Conservation (phyloP, 1,284 basidiomycete genomes). For the Ustilago lituana region DNA sequence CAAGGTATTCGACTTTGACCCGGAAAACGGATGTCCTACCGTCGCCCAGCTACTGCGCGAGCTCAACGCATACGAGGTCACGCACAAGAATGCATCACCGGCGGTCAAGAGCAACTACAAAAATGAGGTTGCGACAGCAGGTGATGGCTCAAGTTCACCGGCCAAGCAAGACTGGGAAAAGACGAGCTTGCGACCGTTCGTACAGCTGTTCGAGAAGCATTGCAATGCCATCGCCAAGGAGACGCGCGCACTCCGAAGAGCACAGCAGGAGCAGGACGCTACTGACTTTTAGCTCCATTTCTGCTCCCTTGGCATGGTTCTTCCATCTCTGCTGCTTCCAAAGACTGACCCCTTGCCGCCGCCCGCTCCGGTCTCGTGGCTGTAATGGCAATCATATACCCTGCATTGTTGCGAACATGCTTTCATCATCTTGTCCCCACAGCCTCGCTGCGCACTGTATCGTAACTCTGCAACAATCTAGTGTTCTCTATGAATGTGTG, state of each 20-base stretch:
- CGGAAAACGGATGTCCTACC: slow-evolving; percentile 80
- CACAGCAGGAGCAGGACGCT: slow-evolving; percentile 43
- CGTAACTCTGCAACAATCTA: neutral
- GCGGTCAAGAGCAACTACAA: slow-evolving; percentile 42
- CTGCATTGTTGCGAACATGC: neutral
- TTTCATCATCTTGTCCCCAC: neutral
- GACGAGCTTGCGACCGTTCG: slow-evolving; percentile 80
- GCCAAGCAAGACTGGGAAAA: slow-evolving; percentile 70
- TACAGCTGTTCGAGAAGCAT: slow-evolving; percentile 87
- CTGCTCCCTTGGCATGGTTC: neutral
- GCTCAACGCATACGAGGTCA: slow-evolving; percentile 72
- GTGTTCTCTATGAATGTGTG: too few species aligned
- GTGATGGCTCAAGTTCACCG: slow-evolving; percentile 47
- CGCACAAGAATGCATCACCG: slow-evolving; percentile 62
- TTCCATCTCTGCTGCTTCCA: neutral
- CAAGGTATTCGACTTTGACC: slow-evolving; percentile 84
- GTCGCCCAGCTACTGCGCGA: slow-evolving; percentile 83
- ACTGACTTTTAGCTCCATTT: slow-evolving; percentile 26
- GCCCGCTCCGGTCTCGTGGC: too few species aligned
- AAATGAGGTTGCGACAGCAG: slow-evolving; percentile 12
- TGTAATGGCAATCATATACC: slow-evolving; percentile 8
- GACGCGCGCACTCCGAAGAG: slow-evolving; percentile 19
- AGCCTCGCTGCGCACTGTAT: neutral
- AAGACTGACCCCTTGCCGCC: neutral
- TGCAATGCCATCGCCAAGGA: slow-evolving; percentile 59